phyloP scores from a whole-genome alignment of 163 green algal species.

The Botryococcus braunii region DNA sequence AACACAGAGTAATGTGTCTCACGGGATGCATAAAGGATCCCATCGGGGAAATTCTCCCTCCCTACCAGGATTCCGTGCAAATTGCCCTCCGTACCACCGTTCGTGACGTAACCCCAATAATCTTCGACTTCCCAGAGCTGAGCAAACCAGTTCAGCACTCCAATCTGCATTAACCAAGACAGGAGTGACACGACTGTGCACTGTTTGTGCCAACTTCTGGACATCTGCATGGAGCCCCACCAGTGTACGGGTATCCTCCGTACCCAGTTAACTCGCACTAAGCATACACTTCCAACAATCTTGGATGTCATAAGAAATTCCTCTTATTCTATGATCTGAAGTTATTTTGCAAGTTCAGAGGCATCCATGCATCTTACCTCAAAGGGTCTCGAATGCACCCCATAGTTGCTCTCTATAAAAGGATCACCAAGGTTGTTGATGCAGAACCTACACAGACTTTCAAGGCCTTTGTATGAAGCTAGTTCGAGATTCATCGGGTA shows the following conservation, averaged over 20 bases:
- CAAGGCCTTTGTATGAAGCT: constrained; percentile 79
- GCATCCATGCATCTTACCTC: constrained; percentile 44
- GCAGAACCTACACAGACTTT: constrained; percentile 77
- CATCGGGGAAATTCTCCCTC: constrained; percentile 84
- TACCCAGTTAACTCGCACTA: background rate
- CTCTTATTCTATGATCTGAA: no score
- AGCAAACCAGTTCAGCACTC: constrained; percentile 96
- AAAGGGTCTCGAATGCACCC: constrained; percentile 92
- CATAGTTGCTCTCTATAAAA: constrained; percentile 97
- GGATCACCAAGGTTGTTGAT: constrained; percentile 98
- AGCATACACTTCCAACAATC: background rate
- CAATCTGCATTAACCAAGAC: constrained; percentile 49
- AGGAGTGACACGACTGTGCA: no score
- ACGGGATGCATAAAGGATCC: constrained; percentile 80
- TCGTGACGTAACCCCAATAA: constrained; percentile 98
- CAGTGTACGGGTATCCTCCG: no score
- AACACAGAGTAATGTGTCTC: constrained; percentile 95
- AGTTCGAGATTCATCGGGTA: constrained; percentile 99
- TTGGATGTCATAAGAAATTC: no score
- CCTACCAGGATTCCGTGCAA: constrained; percentile 92
- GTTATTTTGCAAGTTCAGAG: no score
- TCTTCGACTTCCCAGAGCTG: constrained; percentile 92
- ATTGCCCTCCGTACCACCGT: constrained; percentile 96
- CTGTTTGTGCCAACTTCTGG: no score
- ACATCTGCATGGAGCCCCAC: no score